phyloP scores from a whole-genome alignment of 2,329 filamentous ascomycete species.

The Trichoderma gracile region DNA sequence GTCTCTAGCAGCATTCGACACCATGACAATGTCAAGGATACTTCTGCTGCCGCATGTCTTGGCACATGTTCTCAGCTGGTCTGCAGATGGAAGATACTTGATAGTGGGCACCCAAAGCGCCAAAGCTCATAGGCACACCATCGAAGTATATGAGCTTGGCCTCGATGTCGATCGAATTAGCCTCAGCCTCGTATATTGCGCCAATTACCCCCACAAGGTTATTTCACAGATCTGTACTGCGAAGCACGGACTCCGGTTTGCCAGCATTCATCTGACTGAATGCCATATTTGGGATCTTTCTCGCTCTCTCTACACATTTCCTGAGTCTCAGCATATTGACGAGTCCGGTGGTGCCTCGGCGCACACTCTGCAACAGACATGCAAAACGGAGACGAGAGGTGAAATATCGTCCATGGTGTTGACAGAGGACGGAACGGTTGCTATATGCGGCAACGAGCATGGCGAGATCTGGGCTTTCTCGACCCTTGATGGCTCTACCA shows the following conservation, averaged over 20 bases:
- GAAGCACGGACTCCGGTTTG: neutral
- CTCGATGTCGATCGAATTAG: neutral
- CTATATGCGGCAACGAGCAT: constrained; percentile 13
- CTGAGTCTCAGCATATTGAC: neutral
- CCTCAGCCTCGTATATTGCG: neutral
- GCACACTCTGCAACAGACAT: neutral
- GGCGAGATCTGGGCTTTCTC: constrained; percentile 1
- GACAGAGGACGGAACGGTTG: neutral
- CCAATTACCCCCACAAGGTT: neutral
- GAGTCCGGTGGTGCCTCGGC: neutral
- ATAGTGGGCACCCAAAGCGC: neutral
- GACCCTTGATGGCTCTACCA: constrained; percentile 3
- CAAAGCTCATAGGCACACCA: neutral
- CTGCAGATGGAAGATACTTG: constrained; percentile 9
- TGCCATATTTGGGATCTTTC: constrained; percentile 14
- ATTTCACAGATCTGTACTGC: neutral
- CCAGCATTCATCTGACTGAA: constrained; percentile 9
- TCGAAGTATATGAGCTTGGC: constrained; percentile 12
- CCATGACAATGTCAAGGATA: neutral
- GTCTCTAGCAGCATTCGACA: constrained; percentile 1
- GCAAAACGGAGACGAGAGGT: neutral
- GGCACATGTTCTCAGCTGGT: constrained; percentile 3
- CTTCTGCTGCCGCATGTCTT: neutral
- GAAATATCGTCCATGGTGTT: constrained; percentile 5
- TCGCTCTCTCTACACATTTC: neutral